Base-by-base conservation (phyloP, 169 alveolate genomes). In the Eimeria maxima region DNA sequence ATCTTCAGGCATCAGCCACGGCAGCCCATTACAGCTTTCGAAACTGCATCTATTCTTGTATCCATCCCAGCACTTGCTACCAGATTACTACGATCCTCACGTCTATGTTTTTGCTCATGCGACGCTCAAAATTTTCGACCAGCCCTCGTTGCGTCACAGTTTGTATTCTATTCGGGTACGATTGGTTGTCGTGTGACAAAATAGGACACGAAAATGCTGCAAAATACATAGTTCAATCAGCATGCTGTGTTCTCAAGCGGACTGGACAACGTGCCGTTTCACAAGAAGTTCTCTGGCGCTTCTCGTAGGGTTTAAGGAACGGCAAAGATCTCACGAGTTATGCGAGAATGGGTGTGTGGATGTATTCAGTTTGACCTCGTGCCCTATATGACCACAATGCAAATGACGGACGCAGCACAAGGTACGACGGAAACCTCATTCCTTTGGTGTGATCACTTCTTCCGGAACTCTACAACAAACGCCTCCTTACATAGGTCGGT, bases 1-100 rank as follows among this genome's bases (percentile, higher is more conserved):
- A 38, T 53, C 45, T 42, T 86, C 96, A 94, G 96, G 96, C 90
- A 94, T 94, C 22, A 69, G 74, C 73, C 96, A 94, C 81, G 95
- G 95, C 53, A 84, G 96, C 74, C 78, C 96, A 8, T 38, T 94
- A 69, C 76, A 50, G 50, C 45, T 94, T 24, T 57, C 96, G 53
- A 94, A 94, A 90, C 47, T 94, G 90, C 83, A 60, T 47, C 90
- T 94, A 42, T 94, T 94, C 55, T 69, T 81, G 73, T 53, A 94
- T 67, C 96, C 96, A 0, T 83, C 90, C 81, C 93, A 81, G 50
- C 81, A 74, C 81, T 63, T 94, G 69, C 69, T 65, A 63, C 78
- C 96, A 2, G 55, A 94, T 20, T 81, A 65, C 90, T 94, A 94
- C 69, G 96, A 94, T 69, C 96, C 96, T 7, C 96, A 94, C n/a